Evolutionary conservation across 106 monocot species (phyloP), one percentile per base, ranked within the genome.

Genomic region (Phalaenopsis equestris): DNA sequence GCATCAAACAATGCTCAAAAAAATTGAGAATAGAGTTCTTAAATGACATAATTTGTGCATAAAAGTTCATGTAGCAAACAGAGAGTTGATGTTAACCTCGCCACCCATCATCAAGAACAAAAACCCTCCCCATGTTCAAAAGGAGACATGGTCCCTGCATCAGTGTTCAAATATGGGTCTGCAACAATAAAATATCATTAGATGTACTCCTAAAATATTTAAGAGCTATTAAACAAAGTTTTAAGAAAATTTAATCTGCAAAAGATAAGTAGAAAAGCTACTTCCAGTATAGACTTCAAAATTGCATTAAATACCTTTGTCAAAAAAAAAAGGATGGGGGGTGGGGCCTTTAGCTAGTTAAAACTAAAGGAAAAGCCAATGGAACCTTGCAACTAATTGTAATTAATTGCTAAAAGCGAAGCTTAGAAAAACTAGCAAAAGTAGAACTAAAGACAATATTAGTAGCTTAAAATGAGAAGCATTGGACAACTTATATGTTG

Each of bases 21-120:
- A 65, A 21, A 9, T 65, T 65, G 23, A 61, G 18, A 24, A 65
- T 19, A 9, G 21, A 65, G 64, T 21, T 65, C 12, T 52, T 12
- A 52, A 65, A 65, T 23, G 64, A 24, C 21, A 52, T 52, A 65
- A 65, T 65, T 65, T 24, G n/a, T 19, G 5, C 4, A 12, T 19
- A 65, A 24, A 3, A 65, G 64, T 65, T 65, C 64, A 65, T 65
- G 24, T 21, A 65, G 3, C 23, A 65, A 1, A 4, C 64, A 72
- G 12, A 78, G 38, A 41, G 16, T 78, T 37, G 48, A 56, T 49
- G 74, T n/a, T 67, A 56, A 89, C 89, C 89, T 89, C 89, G 16
- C 89, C 89, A 42, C 89, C 89, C 89, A 75, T 89, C 89, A 81
- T 89, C 89, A 74, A 89, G 89, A 76, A 89, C 89, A 82, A 89